Evolutionary conservation across 108 stramenopile species (phyloP).

Genomic region (Cylindrotheca closterium): DNA sequence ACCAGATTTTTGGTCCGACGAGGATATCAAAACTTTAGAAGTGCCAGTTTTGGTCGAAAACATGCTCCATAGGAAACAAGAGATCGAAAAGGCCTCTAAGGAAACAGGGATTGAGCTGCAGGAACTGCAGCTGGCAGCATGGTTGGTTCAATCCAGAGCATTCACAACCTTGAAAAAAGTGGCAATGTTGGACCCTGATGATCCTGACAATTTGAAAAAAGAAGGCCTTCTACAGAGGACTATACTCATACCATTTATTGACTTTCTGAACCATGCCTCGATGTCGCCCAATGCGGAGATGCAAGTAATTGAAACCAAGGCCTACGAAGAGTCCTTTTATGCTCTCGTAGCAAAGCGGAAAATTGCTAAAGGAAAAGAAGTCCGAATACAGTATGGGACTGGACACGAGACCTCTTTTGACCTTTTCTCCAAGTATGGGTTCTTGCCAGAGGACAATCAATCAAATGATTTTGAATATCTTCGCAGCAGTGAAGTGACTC

Average conservation of each 20-base stretch:
- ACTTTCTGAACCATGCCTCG: slow-evolving; percentile 35
- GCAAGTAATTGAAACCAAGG: slow-evolving; percentile 31
- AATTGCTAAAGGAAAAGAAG: slow-evolving; percentile 27
- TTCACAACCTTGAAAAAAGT: slow-evolving; percentile 32
- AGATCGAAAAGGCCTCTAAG: not conserved
- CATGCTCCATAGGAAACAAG: slow-evolving; percentile 10
- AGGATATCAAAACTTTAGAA: slow-evolving; percentile 31
- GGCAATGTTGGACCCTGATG: not conserved
- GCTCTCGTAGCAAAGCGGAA: slow-evolving; percentile 26
- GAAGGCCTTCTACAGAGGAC: slow-evolving; percentile 11
- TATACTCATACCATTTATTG: slow-evolving; percentile 31
- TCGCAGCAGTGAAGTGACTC: too few species aligned
- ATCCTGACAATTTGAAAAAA: not conserved
- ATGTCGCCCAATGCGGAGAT: slow-evolving; percentile 18
- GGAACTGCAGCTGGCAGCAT: slow-evolving; percentile 23
- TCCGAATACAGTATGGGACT: slow-evolving; percentile 35
- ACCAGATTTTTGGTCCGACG: slow-evolving; percentile 39
- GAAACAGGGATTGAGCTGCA: not conserved
- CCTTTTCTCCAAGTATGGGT: slow-evolving; percentile 35
- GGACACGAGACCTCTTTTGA: slow-evolving; percentile 36
- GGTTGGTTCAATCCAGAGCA: slow-evolving; percentile 28
- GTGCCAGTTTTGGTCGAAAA: slow-evolving; percentile 17
- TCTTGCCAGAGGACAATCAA: slow-evolving; percentile 14
- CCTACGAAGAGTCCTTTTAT: slow-evolving; percentile 35
- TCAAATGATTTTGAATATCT: not conserved